Percentiles rank a stretch among this genome's conserved stretches.
These are phyloP conservation scores for Streptanthus diversifolius DNA, from an alignment of 345 rosid genomes.

Conservation along the genomic window DNA sequence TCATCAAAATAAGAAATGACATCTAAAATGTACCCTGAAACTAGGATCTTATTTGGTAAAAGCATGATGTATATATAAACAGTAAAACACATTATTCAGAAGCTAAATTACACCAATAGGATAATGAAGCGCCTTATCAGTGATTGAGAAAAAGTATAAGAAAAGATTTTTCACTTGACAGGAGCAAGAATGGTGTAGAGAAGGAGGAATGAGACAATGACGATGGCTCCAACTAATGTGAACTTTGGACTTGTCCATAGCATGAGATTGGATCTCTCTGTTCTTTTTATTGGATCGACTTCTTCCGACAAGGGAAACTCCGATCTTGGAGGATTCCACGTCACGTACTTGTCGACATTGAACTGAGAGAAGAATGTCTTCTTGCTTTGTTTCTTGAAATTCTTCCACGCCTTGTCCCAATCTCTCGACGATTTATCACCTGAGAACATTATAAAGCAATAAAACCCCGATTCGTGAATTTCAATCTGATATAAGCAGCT, in stretches of 20 bases:
- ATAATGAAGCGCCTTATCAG: neutral
- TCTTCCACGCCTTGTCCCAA: slow-evolving; percentile 96
- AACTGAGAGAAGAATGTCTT: slow-evolving; percentile 59
- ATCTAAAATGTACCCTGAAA: neutral
- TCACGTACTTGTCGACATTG: slow-evolving; percentile 76
- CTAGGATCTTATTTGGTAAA: neutral
- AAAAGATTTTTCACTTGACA: slow-evolving; percentile 40
- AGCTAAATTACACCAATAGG: neutral
- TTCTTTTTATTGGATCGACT: slow-evolving; percentile 86
- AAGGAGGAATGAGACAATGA: slow-evolving; percentile 67
- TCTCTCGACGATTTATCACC: slow-evolving; percentile 72
- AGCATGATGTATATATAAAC: neutral
- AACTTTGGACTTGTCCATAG: slow-evolving; percentile 83
- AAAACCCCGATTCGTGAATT: neutral
- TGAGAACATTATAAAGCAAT: slow-evolving; percentile 13
- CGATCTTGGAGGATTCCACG: slow-evolving; percentile 79
- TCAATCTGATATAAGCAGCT: neutral
- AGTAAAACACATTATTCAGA: neutral
- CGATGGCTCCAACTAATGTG: slow-evolving; percentile 62
- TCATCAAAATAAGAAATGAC: too few species aligned
- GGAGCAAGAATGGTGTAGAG: slow-evolving; percentile 82
- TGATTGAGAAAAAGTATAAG: neutral
- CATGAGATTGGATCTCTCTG: slow-evolving; percentile 80
- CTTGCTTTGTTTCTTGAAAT: slow-evolving; percentile 76
- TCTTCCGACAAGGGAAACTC: slow-evolving; percentile 83